Percentiles rank a stretch among this genome's conserved stretches.
Evolutionary conservation across 23 red algal species (phyloP).

Genomic region (Gracilariopsis chorda): DNA sequence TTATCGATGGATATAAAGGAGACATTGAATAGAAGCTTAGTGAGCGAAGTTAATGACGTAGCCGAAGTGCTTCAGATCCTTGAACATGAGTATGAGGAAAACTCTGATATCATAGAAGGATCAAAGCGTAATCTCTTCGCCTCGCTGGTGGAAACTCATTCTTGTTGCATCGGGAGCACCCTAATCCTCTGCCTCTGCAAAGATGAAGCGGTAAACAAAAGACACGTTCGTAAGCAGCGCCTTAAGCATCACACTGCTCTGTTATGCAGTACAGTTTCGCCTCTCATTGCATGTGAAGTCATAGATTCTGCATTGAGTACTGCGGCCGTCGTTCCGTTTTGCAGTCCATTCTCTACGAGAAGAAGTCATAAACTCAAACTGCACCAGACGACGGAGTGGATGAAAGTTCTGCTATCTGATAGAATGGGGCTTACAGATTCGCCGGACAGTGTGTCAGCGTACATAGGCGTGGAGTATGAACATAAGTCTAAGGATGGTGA

Average conservation of each 20-base stretch:
- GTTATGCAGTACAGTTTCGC: not conserved
- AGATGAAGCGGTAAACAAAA: not conserved
- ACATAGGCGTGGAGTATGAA: not conserved
- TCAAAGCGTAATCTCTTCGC: not conserved
- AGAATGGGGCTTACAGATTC: not conserved
- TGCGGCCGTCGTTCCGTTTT: conserved; percentile 2
- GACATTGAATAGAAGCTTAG: not conserved
- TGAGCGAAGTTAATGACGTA: not conserved
- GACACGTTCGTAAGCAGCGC: not conserved
- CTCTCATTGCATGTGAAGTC: not conserved
- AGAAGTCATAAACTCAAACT: not conserved
- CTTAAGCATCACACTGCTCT: not conserved
- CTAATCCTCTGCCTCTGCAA: not conserved
- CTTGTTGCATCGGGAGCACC: not conserved
- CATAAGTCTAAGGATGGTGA: not conserved
- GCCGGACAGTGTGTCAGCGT: not conserved
- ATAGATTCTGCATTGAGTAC: not conserved
- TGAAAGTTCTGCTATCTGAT: not conserved
- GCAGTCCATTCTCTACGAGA: not conserved
- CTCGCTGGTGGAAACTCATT: not conserved
- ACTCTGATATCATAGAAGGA: not conserved
- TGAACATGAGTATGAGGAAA: not conserved
- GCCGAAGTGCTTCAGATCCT: not conserved
- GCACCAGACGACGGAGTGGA: not conserved
- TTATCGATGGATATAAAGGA: not conserved